Percentiles rank a stretch among this genome's conserved stretches.
Evolutionary conservation across 352 stramenopile genomes (phyloP).

Genomic region (Phytopythium delawarense): DNA sequence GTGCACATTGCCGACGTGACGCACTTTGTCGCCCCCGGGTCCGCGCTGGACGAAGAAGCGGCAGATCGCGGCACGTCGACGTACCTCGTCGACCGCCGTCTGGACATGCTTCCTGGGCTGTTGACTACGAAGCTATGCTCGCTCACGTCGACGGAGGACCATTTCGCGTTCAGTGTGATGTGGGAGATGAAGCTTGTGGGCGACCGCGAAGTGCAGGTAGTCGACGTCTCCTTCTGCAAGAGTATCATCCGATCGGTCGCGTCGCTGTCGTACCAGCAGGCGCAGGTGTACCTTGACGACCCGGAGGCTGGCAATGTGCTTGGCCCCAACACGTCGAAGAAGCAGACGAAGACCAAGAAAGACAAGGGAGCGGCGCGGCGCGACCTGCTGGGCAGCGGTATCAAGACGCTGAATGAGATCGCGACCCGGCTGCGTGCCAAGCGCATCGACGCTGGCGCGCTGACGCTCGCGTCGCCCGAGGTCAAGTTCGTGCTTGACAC

Average conservation of each 20-base stretch:
- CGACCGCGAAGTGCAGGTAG: conserved; percentile 80
- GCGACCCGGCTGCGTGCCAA: conserved; percentile 89
- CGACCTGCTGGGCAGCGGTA: conserved; percentile 68
- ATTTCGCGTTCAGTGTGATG: conserved; percentile 81
- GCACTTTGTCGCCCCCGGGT: conserved; percentile 95
- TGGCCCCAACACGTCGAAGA: conserved; percentile 8
- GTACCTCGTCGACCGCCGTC: conserved; percentile 97
- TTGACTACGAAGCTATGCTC: conserved; percentile 98
- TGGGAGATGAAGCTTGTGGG: conserved; percentile 72
- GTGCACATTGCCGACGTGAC: conserved; percentile 99
- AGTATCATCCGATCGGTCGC: conserved; percentile 97
- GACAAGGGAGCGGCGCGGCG: conserved; percentile 31
- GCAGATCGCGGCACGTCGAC: conserved; percentile 92
- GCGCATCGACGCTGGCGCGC: conserved; percentile 94
- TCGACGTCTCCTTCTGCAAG: conserved; percentile 97
- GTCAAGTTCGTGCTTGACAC: conserved; percentile 97
- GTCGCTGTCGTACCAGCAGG: conserved; percentile 96
- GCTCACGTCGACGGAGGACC: conserved; percentile 77
- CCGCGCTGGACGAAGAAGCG: conserved; percentile 94
- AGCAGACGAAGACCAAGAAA: conserved; percentile 23
- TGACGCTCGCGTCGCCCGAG: conserved; percentile 97
- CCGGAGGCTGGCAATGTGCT: conserved; percentile 47
- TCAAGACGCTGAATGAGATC: conserved; percentile 91
- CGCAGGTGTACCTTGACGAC: conserved; percentile 95
- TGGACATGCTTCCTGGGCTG: conserved; percentile 98